These are phyloP conservation scores for Fusarium anthophilum DNA, from an alignment of 2,329 filamentous ascomycete genomes.

Conservation along the genomic window DNA sequence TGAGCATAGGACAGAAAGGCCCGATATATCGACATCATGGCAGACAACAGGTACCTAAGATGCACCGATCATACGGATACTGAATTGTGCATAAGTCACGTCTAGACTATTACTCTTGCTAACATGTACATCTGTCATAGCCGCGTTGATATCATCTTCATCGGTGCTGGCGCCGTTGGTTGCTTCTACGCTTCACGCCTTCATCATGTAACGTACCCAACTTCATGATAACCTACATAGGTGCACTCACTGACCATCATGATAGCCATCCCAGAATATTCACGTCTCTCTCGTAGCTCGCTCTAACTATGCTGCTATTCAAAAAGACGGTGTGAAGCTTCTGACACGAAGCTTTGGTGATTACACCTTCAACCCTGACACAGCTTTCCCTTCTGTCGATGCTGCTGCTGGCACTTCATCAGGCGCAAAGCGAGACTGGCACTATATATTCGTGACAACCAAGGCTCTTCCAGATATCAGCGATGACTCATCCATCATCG, in stretches of 20 bases:
- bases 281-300: conserved; percentile 76
- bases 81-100: neutral
- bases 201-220: conserved; percentile 58
- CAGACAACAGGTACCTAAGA: conserved; percentile 27
- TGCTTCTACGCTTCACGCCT: conserved; percentile 77
- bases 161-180: conserved; percentile 76
- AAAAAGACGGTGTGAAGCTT: conserved; percentile 68
- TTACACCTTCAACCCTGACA: conserved; percentile 70
- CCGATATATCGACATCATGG: conserved; percentile 17
- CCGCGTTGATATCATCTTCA: conserved; percentile 67
- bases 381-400: conserved; percentile 69
- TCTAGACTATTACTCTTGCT: conserved; percentile 6
- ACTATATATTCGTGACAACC: conserved; percentile 75
- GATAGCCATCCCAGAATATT: conserved; percentile 59
- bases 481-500: conserved; percentile 69
- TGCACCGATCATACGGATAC: neutral
- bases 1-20: neutral
- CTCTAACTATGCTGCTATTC: conserved; percentile 75
- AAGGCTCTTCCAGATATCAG: conserved; percentile 74
- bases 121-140: conserved; percentile 13
- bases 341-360: conserved; percentile 73
- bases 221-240: neutral
- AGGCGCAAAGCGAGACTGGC: conserved; percentile 48
- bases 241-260: conserved; percentile 3
- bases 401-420: conserved; percentile 55